These are phyloP conservation scores for Elsinoe australis DNA, from an alignment of 2,329 filamentous ascomycete species.

Conservation along the genomic window DNA sequence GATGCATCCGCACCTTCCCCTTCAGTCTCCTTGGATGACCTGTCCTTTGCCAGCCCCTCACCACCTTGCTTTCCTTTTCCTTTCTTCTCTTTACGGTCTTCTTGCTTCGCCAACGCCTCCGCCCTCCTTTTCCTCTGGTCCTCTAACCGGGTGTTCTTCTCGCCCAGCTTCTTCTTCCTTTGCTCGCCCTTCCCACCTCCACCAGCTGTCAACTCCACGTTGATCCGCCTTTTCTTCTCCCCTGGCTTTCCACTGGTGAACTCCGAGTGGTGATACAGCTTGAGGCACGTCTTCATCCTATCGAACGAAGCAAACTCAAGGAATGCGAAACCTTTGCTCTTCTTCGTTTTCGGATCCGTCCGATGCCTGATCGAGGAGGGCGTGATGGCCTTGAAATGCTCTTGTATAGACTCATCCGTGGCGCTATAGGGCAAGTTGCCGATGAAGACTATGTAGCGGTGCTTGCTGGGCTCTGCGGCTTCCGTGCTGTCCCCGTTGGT, in stretches of 20 bases:
- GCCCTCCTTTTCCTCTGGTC: slow-evolving; percentile 53
- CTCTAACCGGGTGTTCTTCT: slow-evolving; percentile 79
- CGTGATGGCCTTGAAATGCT: slow-evolving; percentile 70
- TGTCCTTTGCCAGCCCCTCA: slow-evolving; percentile 23
- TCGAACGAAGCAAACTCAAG: slow-evolving; percentile 82
- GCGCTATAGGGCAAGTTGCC: slow-evolving; percentile 85
- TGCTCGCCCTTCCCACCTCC: slow-evolving; percentile 69
- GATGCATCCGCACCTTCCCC: slow-evolving; percentile 19
- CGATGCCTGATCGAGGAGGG: slow-evolving; percentile 66
- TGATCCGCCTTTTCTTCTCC: slow-evolving; percentile 65
- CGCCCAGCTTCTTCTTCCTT: slow-evolving; percentile 67
- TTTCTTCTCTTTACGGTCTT: slow-evolving; percentile 37
- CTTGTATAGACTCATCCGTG: slow-evolving; percentile 58
- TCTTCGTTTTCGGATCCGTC: slow-evolving; percentile 56
- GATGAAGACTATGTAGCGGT: slow-evolving; percentile 71
- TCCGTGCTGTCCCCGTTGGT: slow-evolving; percentile 19
- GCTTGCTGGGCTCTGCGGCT: slow-evolving; percentile 33
- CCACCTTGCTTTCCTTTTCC: slow-evolving; percentile 24
- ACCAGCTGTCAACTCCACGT: slow-evolving; percentile 87
- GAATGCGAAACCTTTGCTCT: slow-evolving; percentile 73
- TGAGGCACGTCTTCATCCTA: slow-evolving; percentile 86
- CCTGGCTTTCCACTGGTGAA: slow-evolving; percentile 48
- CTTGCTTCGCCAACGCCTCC: slow-evolving; percentile 42
- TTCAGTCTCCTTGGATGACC: slow-evolving; percentile 17
- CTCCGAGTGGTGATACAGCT: slow-evolving; percentile 78